Base-by-base conservation (phyloP, 371 early-diverging fungal species). In the Rhizopus delemar region DNA sequence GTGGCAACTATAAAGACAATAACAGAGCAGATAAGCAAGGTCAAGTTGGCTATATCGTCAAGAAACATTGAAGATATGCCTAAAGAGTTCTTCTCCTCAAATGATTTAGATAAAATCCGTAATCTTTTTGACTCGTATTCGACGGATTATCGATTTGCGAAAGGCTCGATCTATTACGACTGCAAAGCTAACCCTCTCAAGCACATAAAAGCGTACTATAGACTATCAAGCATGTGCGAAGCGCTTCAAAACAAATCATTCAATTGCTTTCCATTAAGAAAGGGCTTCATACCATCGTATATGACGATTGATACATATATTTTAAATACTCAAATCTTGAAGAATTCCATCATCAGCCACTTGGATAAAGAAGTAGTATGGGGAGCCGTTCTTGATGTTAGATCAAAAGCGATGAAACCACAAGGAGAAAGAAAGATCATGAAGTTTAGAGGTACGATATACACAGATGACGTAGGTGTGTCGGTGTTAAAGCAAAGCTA, bases 81-180 rank as follows among this genome's bases (percentile, higher is more conserved):
- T 1, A 38, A 12, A 38, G 38, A 38, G 8, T 28, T 48, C 3
- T 9, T 48, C 11, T 22, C 49, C 28, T 48, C 49, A 9, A 11
- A 16, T 22, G 8, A 16, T 8, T 11, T 48, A 9, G 49, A 48
- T 9, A 22, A 5, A 31, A 13, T 48, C 22, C 49, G 9, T 48
- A 28, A 48, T 48, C 13, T 48, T 5, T 22, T 48, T 48, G 28
- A 9, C 49, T 22, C 22, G 4, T 48, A 48, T 48, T 9, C 31
- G n/a, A 13, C 28, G 11, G 28, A 22, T 9, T 48, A 13, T 48
- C 22, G 22, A 48, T 48, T 29, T 48, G 16, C 28, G 31, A 48
- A 48, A 48, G 22, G 22, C 49, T 48, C 28, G 49, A 22, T 48
- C 3, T 48, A 48, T 48, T 48, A 48, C 9, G 49, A 48, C n/a